Percentiles rank a stretch among this genome's conserved stretches.
Conservation (phyloP, 306 rosid species). For the Gillenia trifoliata region DNA sequence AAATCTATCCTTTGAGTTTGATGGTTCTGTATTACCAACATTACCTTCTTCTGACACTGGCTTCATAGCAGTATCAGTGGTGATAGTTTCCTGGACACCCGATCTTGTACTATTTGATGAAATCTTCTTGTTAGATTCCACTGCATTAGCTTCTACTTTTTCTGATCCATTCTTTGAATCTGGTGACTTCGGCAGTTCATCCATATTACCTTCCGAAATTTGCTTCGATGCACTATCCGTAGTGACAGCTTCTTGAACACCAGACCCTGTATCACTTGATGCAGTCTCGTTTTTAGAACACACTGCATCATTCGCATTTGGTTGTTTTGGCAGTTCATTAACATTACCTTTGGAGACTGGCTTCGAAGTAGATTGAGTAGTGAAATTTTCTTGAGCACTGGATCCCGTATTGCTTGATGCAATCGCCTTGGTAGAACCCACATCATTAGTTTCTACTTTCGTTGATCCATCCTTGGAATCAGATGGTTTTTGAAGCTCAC, state of each 20-base stretch:
- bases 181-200: neutral
- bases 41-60: neutral
- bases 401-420: too few relatives aligned
- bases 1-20: neutral
- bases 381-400: neutral
- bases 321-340: neutral
- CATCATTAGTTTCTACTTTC: neutral
- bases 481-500: neutral
- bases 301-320: constrained; percentile 19
- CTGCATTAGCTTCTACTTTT: neutral
- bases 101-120: neutral
- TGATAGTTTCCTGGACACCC: neutral
- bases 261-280: constrained; percentile 14
- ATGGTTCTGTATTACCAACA: neutral
- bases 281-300: neutral
- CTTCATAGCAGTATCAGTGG: neutral
- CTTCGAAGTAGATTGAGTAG: neutral
- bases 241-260: constrained; percentile 20
- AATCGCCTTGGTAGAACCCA: neutral
- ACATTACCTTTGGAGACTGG: neutral
- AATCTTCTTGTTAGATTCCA: neutral
- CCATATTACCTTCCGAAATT: neutral
- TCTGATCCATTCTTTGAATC: neutral
- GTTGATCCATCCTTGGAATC: neutral
- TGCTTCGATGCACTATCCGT: neutral